A percentile compares a stretch with the other conserved stretches of the same genome.
These are phyloP conservation scores for Cairneyella variabilis DNA, from an alignment of 495 filamentous ascomycete species.

Conservation along the genomic window DNA sequence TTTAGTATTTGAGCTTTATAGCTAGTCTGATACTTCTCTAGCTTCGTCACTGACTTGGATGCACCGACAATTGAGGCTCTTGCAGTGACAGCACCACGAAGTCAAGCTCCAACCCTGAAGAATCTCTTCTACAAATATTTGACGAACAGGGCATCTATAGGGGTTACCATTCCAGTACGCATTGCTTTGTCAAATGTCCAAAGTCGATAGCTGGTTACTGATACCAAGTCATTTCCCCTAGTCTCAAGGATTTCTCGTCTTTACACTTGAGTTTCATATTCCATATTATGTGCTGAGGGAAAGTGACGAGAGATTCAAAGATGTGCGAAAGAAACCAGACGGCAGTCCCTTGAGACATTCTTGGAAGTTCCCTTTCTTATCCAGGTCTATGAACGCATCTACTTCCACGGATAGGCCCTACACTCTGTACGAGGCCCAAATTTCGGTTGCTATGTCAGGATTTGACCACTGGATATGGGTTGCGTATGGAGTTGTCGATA, in stretches of 20 bases:
- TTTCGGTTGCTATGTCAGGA: conserved; percentile 5
- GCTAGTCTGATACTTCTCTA: conserved; percentile 2
- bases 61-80: neutral
- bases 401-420: neutral
- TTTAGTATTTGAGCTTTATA: neutral
- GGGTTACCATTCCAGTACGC: conserved; percentile 7
- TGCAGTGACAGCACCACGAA: neutral
- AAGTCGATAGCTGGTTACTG: neutral
- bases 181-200: neutral
- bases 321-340: neutral
- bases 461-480: conserved; percentile 7
- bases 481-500: conserved; percentile 8
- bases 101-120: conserved; percentile 2
- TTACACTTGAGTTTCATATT: conserved; percentile 9
- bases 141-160: neutral
- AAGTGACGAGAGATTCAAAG: neutral
- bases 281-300: conserved; percentile 3
- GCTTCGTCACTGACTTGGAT: conserved; percentile 8
- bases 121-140: conserved; percentile 9
- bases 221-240: neutral
- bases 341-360: conserved; percentile 3
- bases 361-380: neutral
- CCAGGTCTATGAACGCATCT: neutral
- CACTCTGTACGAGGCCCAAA: conserved; percentile 7
- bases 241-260: neutral